Evolutionary conservation across 2,329 filamentous ascomycete genomes (phyloP).

Genomic region (Sclerotinia sclerotiorum): DNA sequence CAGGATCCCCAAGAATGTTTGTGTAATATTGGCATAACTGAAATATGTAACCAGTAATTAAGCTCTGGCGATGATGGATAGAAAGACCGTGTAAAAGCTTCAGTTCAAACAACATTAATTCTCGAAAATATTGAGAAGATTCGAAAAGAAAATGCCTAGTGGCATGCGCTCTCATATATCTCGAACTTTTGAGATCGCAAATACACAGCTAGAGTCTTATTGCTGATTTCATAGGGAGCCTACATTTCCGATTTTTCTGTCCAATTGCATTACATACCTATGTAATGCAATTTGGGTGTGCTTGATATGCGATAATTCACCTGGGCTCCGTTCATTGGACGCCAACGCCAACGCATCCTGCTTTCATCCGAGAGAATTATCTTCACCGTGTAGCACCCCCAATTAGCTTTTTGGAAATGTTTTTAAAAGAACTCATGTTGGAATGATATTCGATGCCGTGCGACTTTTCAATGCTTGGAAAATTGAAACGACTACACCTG

Average conservation of each 20-base stretch:
- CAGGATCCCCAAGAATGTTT: not conserved
- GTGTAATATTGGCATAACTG: not conserved
- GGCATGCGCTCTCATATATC: not conserved
- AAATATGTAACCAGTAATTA: not conserved
- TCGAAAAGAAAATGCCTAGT: not conserved
- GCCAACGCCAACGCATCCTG: not conserved
- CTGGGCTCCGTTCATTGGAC: not conserved
- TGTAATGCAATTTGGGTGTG: no score
- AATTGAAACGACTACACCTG: not conserved
- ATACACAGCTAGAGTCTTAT: not conserved
- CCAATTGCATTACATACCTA: not conserved
- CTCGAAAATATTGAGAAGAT: not conserved
- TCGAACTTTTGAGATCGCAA: not conserved
- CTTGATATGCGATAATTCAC: conserved; percentile 5
- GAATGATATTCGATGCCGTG: not conserved
- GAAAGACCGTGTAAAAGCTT: not conserved
- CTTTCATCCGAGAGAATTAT: not conserved
- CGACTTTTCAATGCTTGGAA: no score
- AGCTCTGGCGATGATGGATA: not conserved
- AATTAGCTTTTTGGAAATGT: no score
- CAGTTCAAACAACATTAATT: not conserved
- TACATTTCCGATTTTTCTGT: not conserved
- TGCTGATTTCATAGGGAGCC: conserved; percentile 1
- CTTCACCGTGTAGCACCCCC: not conserved
- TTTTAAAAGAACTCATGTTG: no score